phyloP scores from a whole-genome alignment of 768 basidiomycete species.

The Tephrocybe rancida region DNA sequence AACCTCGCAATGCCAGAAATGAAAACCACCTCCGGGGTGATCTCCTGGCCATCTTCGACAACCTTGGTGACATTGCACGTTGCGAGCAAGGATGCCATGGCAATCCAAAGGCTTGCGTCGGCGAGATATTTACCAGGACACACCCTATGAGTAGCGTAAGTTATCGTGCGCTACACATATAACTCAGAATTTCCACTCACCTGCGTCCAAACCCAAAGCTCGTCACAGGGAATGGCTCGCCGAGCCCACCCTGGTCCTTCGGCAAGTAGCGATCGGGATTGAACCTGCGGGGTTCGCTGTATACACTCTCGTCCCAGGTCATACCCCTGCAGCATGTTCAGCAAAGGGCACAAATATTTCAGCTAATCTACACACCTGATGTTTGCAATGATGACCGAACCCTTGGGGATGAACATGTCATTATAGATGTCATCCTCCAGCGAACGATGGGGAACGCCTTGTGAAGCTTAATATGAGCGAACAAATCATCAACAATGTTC shows the following conservation, averaged over 20 bases:
- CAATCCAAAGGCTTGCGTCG: slow-evolving; percentile 38
- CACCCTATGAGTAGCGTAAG: slow-evolving; percentile 2
- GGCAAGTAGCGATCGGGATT: slow-evolving; percentile 28
- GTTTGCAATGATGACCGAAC: slow-evolving; percentile 30
- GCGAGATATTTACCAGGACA: slow-evolving; percentile 48
- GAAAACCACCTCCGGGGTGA: slow-evolving; percentile 29
- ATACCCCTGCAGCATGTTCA: slow-evolving; percentile 22
- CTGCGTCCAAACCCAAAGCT: slow-evolving; percentile 31
- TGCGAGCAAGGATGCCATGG: slow-evolving; percentile 28
- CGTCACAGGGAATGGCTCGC: slow-evolving; percentile 23
- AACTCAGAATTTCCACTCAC: slow-evolving; percentile 7
- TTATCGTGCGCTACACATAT: neutral
- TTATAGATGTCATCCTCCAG: slow-evolving; percentile 30
- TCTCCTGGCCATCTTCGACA: slow-evolving; percentile 14
- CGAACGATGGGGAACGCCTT: slow-evolving; percentile 22
- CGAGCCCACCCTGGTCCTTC: slow-evolving; percentile 17
- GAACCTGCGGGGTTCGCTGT: slow-evolving; percentile 25
- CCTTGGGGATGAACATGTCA: slow-evolving; percentile 39
- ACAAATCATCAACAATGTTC: neutral
- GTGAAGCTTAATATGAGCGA: neutral
- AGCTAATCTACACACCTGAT: slow-evolving; percentile 13
- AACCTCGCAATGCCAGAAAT: slow-evolving; percentile 34
- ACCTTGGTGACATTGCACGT: slow-evolving; percentile 26
- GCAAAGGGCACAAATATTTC: neutral
- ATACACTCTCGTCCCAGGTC: slow-evolving; percentile 24